Base-by-base conservation (phyloP, 352 stramenopile genomes). In the Globisporangium polare region DNA sequence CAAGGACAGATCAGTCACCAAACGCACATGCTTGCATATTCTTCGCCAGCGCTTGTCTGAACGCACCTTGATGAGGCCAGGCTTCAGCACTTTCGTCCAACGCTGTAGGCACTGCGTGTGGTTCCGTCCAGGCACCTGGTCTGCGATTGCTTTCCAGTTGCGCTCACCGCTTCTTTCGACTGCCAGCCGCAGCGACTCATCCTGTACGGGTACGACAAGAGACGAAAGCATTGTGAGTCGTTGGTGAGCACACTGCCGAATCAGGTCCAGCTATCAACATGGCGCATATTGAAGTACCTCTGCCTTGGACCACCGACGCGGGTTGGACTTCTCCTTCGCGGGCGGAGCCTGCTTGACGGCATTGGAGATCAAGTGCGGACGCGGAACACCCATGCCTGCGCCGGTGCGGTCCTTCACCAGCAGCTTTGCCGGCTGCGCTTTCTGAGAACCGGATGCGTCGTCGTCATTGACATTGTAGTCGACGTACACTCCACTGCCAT, bases 81-180 rank as follows among this genome's bases (percentile, higher is more conserved):
- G 89, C 56, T 95, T 94, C 13, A 98, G 75, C 56, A 97, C 91
- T 75, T 98, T 98, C 2, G 87, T 96, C 92, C 92, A 98, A 18
- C 92, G 81, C 63, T 98, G 92, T 52, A 97, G 64, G 69, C 91
- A 97, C 72, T 98, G 92, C 50, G 90, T 96, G 67, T 98, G 90
- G 65, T 97, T 98, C 13, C 92, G 73, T 26, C 88, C 90, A 5
- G 86, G 86, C 24, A 98, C 88, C 64, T 96, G 87, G 52, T 97
- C 83, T 5, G 92, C 91, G 52, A 98, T 98, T 5, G 90, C 88
- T 66, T 95, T 95, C 86, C 86, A 95, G 56, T 95, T 95, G 62
- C 86, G 83, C 56, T 95, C 86, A 2, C 86, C 86, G 33, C 86
- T 95, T 54, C 86, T 74, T 50, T 94, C 84, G n/a, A 95, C 86